Conservation (phyloP, 2,329 filamentous ascomycete genomes). For the Plenodomus tracheiphilus region DNA sequence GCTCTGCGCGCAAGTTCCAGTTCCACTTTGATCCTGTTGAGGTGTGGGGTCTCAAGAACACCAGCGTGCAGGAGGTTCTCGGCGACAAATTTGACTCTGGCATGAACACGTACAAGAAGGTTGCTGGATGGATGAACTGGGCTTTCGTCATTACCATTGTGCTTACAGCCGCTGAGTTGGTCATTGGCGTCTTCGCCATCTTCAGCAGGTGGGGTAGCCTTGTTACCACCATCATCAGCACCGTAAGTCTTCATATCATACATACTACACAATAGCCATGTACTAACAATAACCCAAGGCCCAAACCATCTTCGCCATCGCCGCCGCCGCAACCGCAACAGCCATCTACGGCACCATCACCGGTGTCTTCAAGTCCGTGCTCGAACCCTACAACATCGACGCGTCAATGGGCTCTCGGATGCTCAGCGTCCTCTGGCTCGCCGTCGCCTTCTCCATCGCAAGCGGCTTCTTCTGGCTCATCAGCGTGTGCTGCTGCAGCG, state of each 20-base stretch:
- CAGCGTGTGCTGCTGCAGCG: constrained; percentile 88
- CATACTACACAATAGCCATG: constrained; percentile 38
- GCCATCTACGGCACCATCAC: constrained; percentile 72
- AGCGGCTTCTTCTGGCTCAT: constrained; percentile 89
- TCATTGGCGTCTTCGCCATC: constrained; percentile 80
- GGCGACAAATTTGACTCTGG: constrained; percentile 68
- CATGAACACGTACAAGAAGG: constrained; percentile 72
- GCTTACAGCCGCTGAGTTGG: constrained; percentile 69
- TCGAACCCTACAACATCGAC: constrained; percentile 72
- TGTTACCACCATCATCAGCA: constrained; percentile 75
- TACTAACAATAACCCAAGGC: constrained; percentile 39
- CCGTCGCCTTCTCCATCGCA: constrained; percentile 73
- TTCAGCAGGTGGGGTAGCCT: constrained; percentile 83
- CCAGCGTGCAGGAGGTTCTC: constrained; percentile 57
- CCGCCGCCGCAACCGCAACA: constrained; percentile 73
- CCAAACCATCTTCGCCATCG: constrained; percentile 61
- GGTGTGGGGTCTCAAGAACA: constrained; percentile 63
- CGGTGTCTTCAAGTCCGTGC: constrained; percentile 66
- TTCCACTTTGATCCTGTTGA: constrained; percentile 77
- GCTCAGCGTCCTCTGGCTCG: constrained; percentile 76
- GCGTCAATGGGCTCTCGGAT: constrained; percentile 69
- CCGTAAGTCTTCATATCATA: constrained; percentile 55
- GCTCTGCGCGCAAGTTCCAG: constrained; percentile 71
- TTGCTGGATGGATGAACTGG: constrained; percentile 81
- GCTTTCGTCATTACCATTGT: constrained; percentile 75